These are phyloP conservation scores for Paramyrothecium roridum DNA, from an alignment of 2,329 filamentous ascomycete species.

Conservation along the genomic window DNA sequence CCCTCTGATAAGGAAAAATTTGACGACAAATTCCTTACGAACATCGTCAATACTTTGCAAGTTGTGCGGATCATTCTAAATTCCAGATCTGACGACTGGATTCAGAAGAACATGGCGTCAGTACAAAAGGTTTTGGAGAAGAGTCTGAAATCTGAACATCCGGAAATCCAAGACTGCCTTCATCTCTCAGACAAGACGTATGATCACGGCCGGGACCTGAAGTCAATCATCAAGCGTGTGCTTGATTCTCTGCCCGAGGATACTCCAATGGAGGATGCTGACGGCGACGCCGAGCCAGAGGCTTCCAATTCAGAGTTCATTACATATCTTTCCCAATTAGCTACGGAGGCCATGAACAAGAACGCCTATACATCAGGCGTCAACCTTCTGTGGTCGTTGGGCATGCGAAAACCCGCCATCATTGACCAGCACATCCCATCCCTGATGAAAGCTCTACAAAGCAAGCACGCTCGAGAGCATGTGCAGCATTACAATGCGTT, in stretches of 20 bases:
- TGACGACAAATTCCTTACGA: conserved; percentile 81
- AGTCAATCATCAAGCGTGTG: conserved; percentile 76
- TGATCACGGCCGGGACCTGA: conserved; percentile 67
- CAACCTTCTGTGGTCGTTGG: conserved; percentile 90
- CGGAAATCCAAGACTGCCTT: conserved; percentile 90
- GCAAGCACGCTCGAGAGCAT: conserved; percentile 90
- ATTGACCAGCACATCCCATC: conserved; percentile 86
- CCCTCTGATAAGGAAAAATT: conserved; percentile 65
- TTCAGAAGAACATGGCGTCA: conserved; percentile 70
- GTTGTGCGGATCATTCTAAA: conserved; percentile 88
- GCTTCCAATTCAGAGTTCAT: conserved; percentile 83
- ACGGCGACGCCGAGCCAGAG: conserved; percentile 82
- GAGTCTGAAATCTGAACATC: conserved; percentile 79
- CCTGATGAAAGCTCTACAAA: conserved; percentile 90
- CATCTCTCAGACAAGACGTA: conserved; percentile 69
- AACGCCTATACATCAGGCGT: conserved; percentile 83
- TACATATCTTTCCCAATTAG: conserved; percentile 77
- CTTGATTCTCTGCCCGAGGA: conserved; percentile 85
- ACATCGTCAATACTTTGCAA: conserved; percentile 91
- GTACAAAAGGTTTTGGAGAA: conserved; percentile 91
- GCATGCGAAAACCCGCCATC: conserved; percentile 77
- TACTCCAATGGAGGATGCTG: conserved; percentile 65
- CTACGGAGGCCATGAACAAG: conserved; percentile 80
- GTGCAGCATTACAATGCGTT: conserved; percentile 69
- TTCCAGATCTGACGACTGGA: conserved; percentile 87